Base-by-base conservation (phyloP, 768 basidiomycete species). In the Coprinopsis marcescibilis region DNA sequence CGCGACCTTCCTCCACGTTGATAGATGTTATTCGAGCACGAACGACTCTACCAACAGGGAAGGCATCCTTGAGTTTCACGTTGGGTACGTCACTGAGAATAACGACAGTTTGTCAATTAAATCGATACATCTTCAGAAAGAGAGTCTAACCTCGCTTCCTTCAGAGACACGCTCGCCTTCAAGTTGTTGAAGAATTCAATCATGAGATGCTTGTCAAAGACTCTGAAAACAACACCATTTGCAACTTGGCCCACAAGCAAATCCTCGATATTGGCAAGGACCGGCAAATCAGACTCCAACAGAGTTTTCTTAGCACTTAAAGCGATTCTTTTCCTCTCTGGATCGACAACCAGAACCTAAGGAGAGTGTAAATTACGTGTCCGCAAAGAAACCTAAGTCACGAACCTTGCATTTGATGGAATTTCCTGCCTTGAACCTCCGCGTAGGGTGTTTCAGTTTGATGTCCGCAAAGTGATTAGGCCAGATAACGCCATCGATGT, bases 401-500 rank as follows among this genome's bases (percentile, higher is more conserved):
- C 83, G 5, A 65, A 92, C 93, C 49, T 90, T 71, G 55, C 90
- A 93, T 68, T 88, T 95, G 63, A 97, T 85, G 43, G 61, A 77
- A 3, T 76, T 73, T 20, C 93, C 94, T 17, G 75, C 68, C 59
- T 90, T 93, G 71, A 96, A 99, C 50, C 85, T 77, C 66, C 83
- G 89, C 34, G 90, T 81, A 8, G 95, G 95, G 60, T 97, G 88
- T 60, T 93, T 96, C 55, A 98, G 74, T n/a, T 70, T 61, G 57
- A 98, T 93, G 62, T 99, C 96, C 10, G 96, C 92, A 60, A 89
- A 96, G 60, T 98, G 96, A 51, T 82, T 78, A 0, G 94, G 93
- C 88, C 90, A 96, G 17, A 97, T 74, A 21, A 96, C 85, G 23
- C 89, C 96, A 58, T 96, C 91, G 25, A 97, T 82, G 50, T 78